Evolutionary conservation across 352 stramenopile genomes (phyloP).

Genomic region (Heterotrichella gracilis): DNA sequence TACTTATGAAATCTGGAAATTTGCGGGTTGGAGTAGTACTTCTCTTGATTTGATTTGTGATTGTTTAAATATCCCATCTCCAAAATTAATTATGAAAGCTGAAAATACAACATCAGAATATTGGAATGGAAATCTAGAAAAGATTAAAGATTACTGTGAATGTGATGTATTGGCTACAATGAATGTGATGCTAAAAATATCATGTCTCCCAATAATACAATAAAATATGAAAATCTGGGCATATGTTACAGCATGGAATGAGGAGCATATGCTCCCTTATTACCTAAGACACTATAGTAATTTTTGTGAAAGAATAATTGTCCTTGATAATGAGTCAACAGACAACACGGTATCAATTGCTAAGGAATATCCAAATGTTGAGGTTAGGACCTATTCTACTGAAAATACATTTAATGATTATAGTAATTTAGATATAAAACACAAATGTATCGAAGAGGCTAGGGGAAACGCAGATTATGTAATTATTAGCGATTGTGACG

Average conservation of each 20-base stretch:
- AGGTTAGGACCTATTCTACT: neutral
- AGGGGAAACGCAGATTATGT: neutral
- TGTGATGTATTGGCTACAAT: too few species aligned
- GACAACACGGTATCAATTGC: neutral
- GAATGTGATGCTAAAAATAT: too few species aligned
- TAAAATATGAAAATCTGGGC: too few species aligned
- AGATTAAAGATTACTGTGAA: too few species aligned
- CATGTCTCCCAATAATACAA: too few species aligned
- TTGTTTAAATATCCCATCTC: too few species aligned
- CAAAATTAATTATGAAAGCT: too few species aligned
- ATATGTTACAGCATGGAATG: slow-evolving; percentile 2
- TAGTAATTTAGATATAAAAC: neutral
- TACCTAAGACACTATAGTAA: neutral
- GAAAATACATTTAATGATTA: neutral
- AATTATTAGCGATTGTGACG: slow-evolving; percentile 7
- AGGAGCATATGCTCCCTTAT: slow-evolving; percentile 1
- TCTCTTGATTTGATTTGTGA: too few species aligned
- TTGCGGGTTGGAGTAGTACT: too few species aligned
- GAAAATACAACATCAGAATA: too few species aligned
- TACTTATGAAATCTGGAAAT: too few species aligned
- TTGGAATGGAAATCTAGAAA: too few species aligned
- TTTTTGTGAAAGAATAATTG: slow-evolving; percentile 9
- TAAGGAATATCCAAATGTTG: neutral
- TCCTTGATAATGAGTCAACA: neutral
- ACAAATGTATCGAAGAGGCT: neutral